These are phyloP conservation scores for Gossypium schwendimanii DNA, from an alignment of 441 rosid genomes.

Conservation along the genomic window DNA sequence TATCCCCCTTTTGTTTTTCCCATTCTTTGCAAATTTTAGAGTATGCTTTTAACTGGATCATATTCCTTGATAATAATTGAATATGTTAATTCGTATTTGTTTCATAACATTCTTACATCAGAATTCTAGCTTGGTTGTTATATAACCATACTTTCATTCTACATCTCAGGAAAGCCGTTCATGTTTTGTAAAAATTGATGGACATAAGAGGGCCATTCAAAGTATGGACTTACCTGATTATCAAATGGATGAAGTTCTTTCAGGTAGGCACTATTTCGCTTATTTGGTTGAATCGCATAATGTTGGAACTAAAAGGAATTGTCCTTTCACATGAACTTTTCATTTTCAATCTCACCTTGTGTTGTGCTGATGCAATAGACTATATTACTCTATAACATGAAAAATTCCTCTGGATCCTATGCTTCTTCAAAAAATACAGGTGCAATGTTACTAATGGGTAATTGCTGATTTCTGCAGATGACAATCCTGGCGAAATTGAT, in stretches of 20 bases:
- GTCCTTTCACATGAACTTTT: not conserved
- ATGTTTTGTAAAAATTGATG: slow-evolving; percentile 35
- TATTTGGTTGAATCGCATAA: slow-evolving; percentile 3
- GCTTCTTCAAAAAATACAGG: not conserved
- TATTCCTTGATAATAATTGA: slow-evolving; percentile 12
- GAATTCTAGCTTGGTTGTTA: slow-evolving; percentile 7
- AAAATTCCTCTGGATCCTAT: not conserved
- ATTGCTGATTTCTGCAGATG: slow-evolving; percentile 29
- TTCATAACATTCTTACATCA: not conserved
- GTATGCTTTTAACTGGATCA: not conserved
- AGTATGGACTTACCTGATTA: slow-evolving; percentile 50
- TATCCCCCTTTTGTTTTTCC: not conserved
- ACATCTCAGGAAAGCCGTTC: slow-evolving; percentile 36
- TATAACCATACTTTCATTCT: slow-evolving; percentile 4
- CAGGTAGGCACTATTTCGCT: slow-evolving; percentile 28
- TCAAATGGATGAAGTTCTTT: slow-evolving; percentile 46
- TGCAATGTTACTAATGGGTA: not conserved
- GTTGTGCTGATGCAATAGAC: not conserved
- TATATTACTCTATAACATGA: slow-evolving; percentile 10
- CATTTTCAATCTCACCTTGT: not conserved
- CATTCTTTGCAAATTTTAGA: not conserved
- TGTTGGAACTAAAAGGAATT: not conserved
- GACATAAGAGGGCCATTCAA: slow-evolving; percentile 56
- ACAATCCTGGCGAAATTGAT: slow-evolving; percentile 42
- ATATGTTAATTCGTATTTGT: slow-evolving; percentile 3